Base-by-base conservation (phyloP, 2,329 filamentous ascomycete genomes). In the Parastagonospora avenae region DNA sequence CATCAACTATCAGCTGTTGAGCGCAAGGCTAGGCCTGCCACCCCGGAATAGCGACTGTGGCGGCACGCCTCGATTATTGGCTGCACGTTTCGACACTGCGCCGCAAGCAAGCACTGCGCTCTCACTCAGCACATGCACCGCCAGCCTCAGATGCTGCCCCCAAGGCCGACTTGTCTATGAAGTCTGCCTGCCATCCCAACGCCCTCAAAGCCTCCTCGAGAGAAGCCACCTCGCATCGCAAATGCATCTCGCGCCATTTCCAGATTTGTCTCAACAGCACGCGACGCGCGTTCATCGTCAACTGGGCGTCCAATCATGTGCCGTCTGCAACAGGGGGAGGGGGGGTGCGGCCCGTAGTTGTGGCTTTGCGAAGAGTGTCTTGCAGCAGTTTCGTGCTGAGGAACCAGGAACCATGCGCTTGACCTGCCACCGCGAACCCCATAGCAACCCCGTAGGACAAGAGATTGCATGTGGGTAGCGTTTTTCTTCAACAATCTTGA, bases 211-310 rank as follows among this genome's bases (percentile, higher is more conserved):
- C 19, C 19, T 24, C 19, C 19, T 24, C 19, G 19, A 24, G 19
- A 10, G 30, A 32, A 32, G 30, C 30, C 30, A 8, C 30, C n/a
- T 10, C 30, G 9, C 35, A 14, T 38, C 35, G 10, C 5, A 14
- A 19, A 16, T 28, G 27, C 14, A 12, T 31, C 15, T 32, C 12
- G 2, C 27, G 14, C 28, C 8, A 12, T 39, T 24, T 32, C 38
- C 30, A 15, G 11, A 15, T 10, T 35, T 15, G 35, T 39, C 37
- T 38, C 29, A 37, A 40, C 35, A 48, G 39, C 41, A 46, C 28
- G 46, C 43, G 56, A 59, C 56, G 56, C 56, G 56, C 56, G 56
- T 57, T 49, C 56, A 37, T 33, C 28, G 42, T 45, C 42, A 50
- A 33, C 40, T 27, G n/a, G 46, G 46, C 42, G 27, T 29, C 53